Conservation (phyloP, 1,284 basidiomycete genomes). For the Rhodotorula sp. region DNA sequence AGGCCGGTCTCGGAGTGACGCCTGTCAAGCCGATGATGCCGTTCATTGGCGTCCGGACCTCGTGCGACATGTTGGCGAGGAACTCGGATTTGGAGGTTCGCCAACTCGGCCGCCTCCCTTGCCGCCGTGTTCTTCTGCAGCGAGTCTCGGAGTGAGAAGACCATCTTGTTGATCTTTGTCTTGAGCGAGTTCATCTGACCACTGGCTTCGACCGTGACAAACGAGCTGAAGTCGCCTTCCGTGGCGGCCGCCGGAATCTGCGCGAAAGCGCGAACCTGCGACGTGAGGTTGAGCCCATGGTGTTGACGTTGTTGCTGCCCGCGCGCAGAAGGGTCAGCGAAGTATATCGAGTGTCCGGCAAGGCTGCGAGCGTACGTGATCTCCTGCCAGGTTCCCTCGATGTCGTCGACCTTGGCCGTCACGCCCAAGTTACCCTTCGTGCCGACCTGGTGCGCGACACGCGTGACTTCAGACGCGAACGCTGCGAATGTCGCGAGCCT, state of each 20-base stretch:
- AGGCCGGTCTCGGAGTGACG: conserved; percentile 86
- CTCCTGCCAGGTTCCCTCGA: conserved; percentile 97
- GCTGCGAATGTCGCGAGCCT: conserved; percentile 42
- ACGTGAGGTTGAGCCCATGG: conserved; percentile 72
- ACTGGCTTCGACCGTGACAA: conserved; percentile 97
- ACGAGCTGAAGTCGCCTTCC: conserved; percentile 97
- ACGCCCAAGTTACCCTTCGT: conserved; percentile 95
- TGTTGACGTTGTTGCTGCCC: conserved; percentile 64
- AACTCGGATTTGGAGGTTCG: conserved; percentile 96
- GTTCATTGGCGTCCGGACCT: conserved; percentile 96
- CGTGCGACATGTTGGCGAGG: conserved; percentile 95
- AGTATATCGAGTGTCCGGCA: conserved; percentile 1
- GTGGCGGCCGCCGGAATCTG: conserved; percentile 98
- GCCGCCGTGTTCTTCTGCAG: conserved; percentile 99
- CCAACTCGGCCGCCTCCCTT: conserved; percentile 90
- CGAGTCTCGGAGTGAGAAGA: conserved; percentile 92
- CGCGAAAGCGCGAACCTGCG: conserved; percentile 97
- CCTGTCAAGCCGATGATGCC: conserved; percentile 99
- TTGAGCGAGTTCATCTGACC: conserved; percentile 99
- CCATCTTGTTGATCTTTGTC: conserved; percentile 99
- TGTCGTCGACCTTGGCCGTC: conserved; percentile 93
- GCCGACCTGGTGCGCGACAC: conserved; percentile 82
- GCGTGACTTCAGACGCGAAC: conserved; percentile 59
- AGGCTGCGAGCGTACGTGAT: conserved; percentile 73
- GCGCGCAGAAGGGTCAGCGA: too few species aligned